Evolutionary conservation across 768 basidiomycete species (phyloP).

Genomic region (Clathrus columnatus): DNA sequence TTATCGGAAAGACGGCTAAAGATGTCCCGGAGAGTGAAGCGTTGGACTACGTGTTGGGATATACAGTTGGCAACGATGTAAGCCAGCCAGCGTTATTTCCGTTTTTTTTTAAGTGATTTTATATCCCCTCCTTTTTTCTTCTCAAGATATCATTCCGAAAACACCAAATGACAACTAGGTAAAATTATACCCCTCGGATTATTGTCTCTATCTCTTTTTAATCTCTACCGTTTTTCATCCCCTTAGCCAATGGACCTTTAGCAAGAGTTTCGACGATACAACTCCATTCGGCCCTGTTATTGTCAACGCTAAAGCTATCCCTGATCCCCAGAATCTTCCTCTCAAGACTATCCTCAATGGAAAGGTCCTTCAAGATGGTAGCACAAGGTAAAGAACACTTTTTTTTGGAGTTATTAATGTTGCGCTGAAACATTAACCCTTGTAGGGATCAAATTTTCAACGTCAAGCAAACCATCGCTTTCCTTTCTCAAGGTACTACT

Average conservation of each 20-base stretch:
- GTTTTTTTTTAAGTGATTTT: background rate
- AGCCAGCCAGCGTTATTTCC: constrained; percentile 12
- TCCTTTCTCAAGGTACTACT: constrained; percentile 79
- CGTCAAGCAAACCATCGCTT: constrained; percentile 66
- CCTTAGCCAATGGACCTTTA: constrained; percentile 78
- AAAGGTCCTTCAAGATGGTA: constrained; percentile 62
- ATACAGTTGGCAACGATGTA: constrained; percentile 75
- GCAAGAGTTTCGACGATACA: constrained; percentile 64
- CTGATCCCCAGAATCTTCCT: constrained; percentile 55
- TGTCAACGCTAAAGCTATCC: constrained; percentile 54
- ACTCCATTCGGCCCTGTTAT: constrained; percentile 75
- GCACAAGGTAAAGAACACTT: constrained; percentile 45
- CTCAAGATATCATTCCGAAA: constrained; percentile 70
- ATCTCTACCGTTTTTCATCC: background rate
- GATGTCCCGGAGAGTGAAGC: constrained; percentile 75
- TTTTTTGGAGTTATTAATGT: background rate
- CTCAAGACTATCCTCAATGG: constrained; percentile 64
- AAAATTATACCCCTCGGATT: background rate
- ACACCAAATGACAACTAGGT: constrained; percentile 53
- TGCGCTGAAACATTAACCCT: background rate
- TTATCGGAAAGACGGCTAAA: constrained; percentile 76
- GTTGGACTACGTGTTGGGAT: constrained; percentile 78
- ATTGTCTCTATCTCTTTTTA: background rate
- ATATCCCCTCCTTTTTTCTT: background rate
- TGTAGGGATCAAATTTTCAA: constrained; percentile 73